A percentile compares a stretch with the other conserved stretches of the same genome.
These are phyloP conservation scores for Dissophora globulifera DNA, from an alignment of 192 early-diverging fungal species.

Conservation along the genomic window DNA sequence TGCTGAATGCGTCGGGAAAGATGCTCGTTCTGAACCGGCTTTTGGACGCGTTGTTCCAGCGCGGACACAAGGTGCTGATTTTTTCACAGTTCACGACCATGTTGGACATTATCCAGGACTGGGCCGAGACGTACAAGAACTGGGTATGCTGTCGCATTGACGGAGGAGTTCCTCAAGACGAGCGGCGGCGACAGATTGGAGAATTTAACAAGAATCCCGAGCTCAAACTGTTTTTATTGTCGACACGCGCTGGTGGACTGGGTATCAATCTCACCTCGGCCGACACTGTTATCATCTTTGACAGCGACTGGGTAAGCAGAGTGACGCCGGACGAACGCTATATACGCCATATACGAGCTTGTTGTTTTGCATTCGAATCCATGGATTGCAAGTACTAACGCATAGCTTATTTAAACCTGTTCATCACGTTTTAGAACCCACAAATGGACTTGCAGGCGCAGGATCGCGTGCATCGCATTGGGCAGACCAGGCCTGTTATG, in stretches of 20 bases:
- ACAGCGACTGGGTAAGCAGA: conserved; percentile 87
- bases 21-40: conserved; percentile 86
- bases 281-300: conserved; percentile 96
- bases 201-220: conserved; percentile 73
- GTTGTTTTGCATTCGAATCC: too few species aligned
- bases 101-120: conserved; percentile 93
- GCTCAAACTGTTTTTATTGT: conserved; percentile 87
- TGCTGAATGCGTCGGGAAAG: conserved; percentile 86
- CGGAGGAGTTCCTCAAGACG: conserved; percentile 83
- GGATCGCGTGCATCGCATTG: conserved; percentile 96
- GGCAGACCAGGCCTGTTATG: conserved; percentile 91
- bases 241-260: conserved; percentile 95
- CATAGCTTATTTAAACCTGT: too few species aligned
- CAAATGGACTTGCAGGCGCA: conserved; percentile 98
- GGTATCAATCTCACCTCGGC: conserved; percentile 98
- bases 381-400: too few species aligned
- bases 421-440: conserved; percentile 95
- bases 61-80: conserved; percentile 92
- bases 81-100: conserved; percentile 94
- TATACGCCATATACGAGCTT: too few species aligned
- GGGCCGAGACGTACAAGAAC: conserved; percentile 78
- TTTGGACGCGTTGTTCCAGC: conserved; percentile 78
- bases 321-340: too few species aligned
- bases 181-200: conserved; percentile 81
- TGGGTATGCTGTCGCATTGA: conserved; percentile 93